Evolutionary conservation across 2,329 filamentous ascomycete species (phyloP).

Genomic region (Fragosphaeria purpurea): DNA sequence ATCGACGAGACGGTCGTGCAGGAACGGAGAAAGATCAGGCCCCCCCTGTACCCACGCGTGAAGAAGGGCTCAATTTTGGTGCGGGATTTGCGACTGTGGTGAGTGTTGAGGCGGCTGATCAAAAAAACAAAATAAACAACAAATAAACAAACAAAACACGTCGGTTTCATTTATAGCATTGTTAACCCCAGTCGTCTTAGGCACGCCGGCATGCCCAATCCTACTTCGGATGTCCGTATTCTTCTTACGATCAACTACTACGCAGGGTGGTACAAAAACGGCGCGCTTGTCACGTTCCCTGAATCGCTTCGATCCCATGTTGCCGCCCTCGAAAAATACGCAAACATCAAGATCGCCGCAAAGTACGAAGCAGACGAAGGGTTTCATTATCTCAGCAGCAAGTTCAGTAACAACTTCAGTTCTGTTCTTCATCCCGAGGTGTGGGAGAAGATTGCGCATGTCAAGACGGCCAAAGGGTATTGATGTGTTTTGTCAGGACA

Average conservation of each 20-base stretch:
- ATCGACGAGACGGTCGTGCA: conserved; percentile 26
- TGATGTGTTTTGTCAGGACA: background rate
- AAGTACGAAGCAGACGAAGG: conserved; percentile 9
- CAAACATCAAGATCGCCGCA: conserved; percentile 8
- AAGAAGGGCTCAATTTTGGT: conserved; percentile 43
- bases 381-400: conserved; percentile 9
- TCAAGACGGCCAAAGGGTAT: conserved; percentile 11
- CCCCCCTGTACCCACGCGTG: conserved; percentile 19
- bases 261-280: conserved; percentile 11
- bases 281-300: conserved; percentile 5
- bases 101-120: conserved; percentile 22
- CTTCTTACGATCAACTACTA: conserved; percentile 9
- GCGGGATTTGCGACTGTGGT: conserved; percentile 53
- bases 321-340: conserved; percentile 4
- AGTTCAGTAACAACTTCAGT: conserved; percentile 13
- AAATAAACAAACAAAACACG: too few species aligned
- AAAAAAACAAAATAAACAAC: background rate
- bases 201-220: conserved; percentile 12
- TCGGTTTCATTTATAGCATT: too few species aligned
- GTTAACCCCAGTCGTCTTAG: too few species aligned
- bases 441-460: conserved; percentile 9
- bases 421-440: conserved; percentile 8
- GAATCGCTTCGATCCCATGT: conserved; percentile 7
- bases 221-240: conserved; percentile 6
- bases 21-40: conserved; percentile 38